Conservation (phyloP, 148 eudicot species). For the Diospyros lotus region DNA sequence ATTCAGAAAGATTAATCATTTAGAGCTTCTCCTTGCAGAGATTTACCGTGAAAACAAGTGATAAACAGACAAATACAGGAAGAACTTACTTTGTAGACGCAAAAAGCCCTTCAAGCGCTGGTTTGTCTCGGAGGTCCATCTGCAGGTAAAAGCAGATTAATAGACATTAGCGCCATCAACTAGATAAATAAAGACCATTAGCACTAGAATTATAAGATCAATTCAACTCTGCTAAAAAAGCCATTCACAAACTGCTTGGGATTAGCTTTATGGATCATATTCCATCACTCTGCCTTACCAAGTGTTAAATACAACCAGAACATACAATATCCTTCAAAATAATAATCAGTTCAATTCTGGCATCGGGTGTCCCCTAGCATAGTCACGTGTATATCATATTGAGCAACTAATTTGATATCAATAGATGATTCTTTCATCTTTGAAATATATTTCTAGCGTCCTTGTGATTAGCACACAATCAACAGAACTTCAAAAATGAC, state of each 20-base stretch:
- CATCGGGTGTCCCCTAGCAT: too few relatives aligned
- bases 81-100: constrained; percentile 65
- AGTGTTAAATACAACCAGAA: too few relatives aligned
- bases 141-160: constrained; percentile 32
- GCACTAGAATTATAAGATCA: background rate
- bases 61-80: background rate
- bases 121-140: constrained; percentile 85
- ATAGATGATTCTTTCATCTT: too few relatives aligned
- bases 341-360: too few relatives aligned
- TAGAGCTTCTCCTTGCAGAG: background rate
- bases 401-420: too few relatives aligned
- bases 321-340: background rate
- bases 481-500: too few relatives aligned
- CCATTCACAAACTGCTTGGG: background rate
- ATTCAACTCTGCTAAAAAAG: background rate
- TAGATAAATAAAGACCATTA: background rate
- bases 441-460: too few relatives aligned
- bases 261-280: background rate
- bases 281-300: background rate
- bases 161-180: constrained; percentile 3
- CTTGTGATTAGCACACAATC: too few relatives aligned
- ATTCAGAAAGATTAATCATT: background rate
- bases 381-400: too few relatives aligned
- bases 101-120: constrained; percentile 74
- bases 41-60: constrained; percentile 3